phyloP scores from a whole-genome alignment of 2,329 filamentous ascomycete species.

The Alternaria burnsii region DNA sequence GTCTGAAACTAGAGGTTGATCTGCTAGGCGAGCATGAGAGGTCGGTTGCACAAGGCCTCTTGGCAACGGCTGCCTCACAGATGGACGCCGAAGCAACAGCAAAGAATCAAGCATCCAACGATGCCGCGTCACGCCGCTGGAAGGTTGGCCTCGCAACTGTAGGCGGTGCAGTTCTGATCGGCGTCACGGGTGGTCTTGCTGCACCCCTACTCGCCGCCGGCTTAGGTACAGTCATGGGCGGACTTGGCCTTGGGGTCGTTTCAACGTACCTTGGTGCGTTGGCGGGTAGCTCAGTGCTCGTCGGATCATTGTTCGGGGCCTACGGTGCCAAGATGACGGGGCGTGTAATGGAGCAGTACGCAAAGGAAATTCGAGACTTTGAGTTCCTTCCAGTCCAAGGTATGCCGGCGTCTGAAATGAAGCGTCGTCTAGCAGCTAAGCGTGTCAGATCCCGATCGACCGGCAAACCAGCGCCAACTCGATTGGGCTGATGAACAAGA shows the following conservation, averaged over 20 bases:
- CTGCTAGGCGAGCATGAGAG: conserved; percentile 74
- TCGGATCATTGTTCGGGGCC: conserved; percentile 87
- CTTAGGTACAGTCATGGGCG: conserved; percentile 79
- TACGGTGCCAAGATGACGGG: conserved; percentile 83
- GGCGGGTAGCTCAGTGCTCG: conserved; percentile 78
- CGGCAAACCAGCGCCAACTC: conserved; percentile 27
- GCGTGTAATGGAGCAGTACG: conserved; percentile 84
- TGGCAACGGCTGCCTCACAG: conserved; percentile 69
- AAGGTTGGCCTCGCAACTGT: conserved; percentile 88
- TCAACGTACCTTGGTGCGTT: conserved; percentile 81
- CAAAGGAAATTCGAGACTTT: conserved; percentile 86
- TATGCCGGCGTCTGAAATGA: conserved; percentile 10
- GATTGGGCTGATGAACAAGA: conserved; percentile 40
- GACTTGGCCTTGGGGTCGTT: conserved; percentile 76
- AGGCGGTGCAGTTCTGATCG: conserved; percentile 83
- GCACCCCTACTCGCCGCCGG: conserved; percentile 78
- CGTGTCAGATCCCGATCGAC: conserved; percentile 30
- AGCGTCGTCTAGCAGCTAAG: conserved; percentile 2
- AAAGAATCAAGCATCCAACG: conserved; percentile 73
- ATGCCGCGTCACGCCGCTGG: conserved; percentile 69
- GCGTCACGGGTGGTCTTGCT: conserved; percentile 78
- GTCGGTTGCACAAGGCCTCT: conserved; percentile 75
- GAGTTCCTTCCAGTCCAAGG: conserved; percentile 78
- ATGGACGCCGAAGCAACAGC: conserved; percentile 80
- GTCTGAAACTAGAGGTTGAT: conserved; percentile 70